Evolutionary conservation across 768 basidiomycete species (phyloP).

Genomic region (Naematelia encephala): DNA sequence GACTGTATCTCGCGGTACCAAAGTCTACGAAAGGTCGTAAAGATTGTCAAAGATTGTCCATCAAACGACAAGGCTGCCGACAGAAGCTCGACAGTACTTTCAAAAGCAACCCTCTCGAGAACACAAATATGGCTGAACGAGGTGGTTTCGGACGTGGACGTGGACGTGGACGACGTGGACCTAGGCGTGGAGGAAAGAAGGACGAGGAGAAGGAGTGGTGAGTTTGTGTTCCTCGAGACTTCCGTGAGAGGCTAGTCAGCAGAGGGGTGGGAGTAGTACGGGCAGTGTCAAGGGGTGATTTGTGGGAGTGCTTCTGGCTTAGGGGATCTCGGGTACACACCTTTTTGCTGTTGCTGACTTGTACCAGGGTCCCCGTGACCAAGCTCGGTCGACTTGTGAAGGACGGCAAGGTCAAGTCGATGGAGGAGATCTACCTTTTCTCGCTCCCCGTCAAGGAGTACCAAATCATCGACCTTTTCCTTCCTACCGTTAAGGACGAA

Average conservation of each 20-base stretch:
- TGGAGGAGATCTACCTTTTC: constrained; percentile 99
- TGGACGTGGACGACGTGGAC: constrained; percentile 64
- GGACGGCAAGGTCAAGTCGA: constrained; percentile 99
- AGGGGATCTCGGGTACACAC: background rate
- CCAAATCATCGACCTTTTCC: constrained; percentile 99
- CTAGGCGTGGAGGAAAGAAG: constrained; percentile 94
- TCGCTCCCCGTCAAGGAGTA: constrained; percentile 99
- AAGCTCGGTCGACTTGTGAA: constrained; percentile 98
- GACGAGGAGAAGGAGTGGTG: constrained; percentile 99
- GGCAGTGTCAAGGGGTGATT: background rate
- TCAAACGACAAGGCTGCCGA: background rate
- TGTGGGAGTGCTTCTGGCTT: background rate
- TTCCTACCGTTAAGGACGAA: constrained; percentile 89
- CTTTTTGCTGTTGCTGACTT: constrained; percentile 1
- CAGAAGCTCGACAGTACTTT: background rate
- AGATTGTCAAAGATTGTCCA: no score
- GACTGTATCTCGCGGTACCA: no score
- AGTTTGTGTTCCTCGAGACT: constrained; percentile 32
- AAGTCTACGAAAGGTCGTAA: no score
- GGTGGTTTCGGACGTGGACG: constrained; percentile 84
- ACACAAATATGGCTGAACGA: constrained; percentile 55
- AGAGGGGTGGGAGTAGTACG: background rate
- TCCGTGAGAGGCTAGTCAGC: background rate
- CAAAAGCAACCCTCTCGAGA: constrained; percentile 1
- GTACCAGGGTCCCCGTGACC: constrained; percentile 85